Evolutionary conservation across 371 early-diverging fungal species (phyloP), one percentile per base, ranked within the genome.

Genomic region (Mucor racemosus): DNA sequence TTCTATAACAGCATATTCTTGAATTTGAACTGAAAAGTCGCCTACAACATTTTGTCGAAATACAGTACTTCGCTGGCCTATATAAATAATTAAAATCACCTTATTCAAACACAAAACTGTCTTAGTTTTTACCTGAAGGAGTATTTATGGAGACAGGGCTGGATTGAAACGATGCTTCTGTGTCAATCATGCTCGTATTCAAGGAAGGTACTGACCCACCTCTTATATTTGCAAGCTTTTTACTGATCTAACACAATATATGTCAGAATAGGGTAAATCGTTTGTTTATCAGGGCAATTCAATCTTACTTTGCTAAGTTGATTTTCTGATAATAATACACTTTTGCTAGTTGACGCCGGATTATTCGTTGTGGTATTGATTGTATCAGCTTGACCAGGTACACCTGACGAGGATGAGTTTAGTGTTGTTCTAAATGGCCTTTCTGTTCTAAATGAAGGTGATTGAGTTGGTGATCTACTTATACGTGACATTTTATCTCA

Each of bases 1-100:
- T 65, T 97, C 95, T 21, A 97, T 90, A 17, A 95, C 81, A 0
- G 88, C 84, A 71, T 85, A 84, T 78, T 97, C 95, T 71, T 97
- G 97, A 56, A 88, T 76, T 48, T 73, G 76, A 2, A 66, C 69
- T 4, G 78, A 76, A 58, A 71, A 75, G 10, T 67, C 41, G 11
- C 77, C 77, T 31, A 53, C 53, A 38, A 78, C 66, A 0, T 41
- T 62, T 38, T 64, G 65, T 17, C 10, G 31, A 42, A 21, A 9
- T 34, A 21, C 40, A 55, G 44, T 39, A 1, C 36, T 62, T 39
- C 13, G 13, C 26, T 53, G 53, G 13, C 53, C 53, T 53, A 14
- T 14, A 38, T 38, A 38, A 38, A 38, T 11, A 1, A 26, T 38
- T 38, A 38, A 11, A 7, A 0, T 38, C 11, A 4, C 38, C 11